phyloP scores from a whole-genome alignment of 1,284 basidiomycete genomes.

The Leccinum ponderosum region DNA sequence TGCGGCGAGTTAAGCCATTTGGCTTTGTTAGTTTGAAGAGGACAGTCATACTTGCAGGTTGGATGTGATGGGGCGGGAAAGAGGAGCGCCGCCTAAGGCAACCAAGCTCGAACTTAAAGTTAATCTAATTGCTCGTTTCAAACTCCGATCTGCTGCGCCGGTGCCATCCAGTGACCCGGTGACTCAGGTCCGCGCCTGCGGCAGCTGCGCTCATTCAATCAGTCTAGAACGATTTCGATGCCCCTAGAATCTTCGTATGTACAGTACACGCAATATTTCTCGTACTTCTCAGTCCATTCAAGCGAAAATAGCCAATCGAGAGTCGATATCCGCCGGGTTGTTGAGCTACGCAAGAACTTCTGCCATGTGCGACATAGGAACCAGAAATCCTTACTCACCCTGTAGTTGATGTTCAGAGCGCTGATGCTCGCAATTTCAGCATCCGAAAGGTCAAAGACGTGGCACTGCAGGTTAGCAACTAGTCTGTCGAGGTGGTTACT shows the following conservation, averaged over 20 bases:
- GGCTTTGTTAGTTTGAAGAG: conserved; percentile 57
- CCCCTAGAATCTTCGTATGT: not conserved
- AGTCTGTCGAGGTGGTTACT: conserved; percentile 57
- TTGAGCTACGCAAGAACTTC: conserved; percentile 51
- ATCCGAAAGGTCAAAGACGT: conserved; percentile 57
- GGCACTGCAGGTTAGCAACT: conserved; percentile 58
- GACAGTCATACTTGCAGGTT: conserved; percentile 39
- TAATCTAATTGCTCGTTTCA: conserved; percentile 33
- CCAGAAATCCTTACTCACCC: conserved; percentile 41
- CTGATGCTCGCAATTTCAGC: conserved; percentile 63
- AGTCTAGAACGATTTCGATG: not conserved
- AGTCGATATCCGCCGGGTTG: conserved; percentile 66
- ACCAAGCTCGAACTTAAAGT: not conserved
- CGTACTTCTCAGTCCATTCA: conserved; percentile 32
- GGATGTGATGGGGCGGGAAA: conserved; percentile 14
- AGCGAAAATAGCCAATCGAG: conserved; percentile 66
- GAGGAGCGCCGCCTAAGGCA: not conserved
- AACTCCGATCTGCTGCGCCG: conserved; percentile 44
- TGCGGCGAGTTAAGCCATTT: conserved; percentile 55
- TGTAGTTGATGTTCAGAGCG: conserved; percentile 61
- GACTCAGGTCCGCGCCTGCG: conserved; percentile 1
- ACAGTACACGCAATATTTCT: conserved; percentile 1
- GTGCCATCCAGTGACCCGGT: not conserved
- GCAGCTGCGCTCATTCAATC: not conserved
- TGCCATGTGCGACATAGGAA: not conserved